Evolutionary conservation across 768 basidiomycete genomes (phyloP).

Genomic region (Arthromyces matolae): DNA sequence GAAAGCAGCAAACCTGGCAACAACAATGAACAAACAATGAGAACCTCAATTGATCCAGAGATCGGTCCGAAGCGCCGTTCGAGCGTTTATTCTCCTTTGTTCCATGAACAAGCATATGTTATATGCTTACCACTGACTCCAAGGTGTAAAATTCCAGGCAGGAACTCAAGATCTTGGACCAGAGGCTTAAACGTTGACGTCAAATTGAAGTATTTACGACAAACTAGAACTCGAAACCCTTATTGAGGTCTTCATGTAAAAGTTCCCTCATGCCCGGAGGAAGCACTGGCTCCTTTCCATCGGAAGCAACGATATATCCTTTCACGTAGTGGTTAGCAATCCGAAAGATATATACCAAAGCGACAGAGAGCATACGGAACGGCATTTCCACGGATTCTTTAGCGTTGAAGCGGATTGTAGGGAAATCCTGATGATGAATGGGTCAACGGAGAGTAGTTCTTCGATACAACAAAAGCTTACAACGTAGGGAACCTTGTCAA

Average conservation of each 20-base stretch:
- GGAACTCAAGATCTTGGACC: too few species aligned
- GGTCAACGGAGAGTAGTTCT: background rate
- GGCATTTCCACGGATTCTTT: conserved; percentile 98
- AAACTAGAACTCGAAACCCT: conserved; percentile 71
- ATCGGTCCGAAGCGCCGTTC: too few species aligned
- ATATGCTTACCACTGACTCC: too few species aligned
- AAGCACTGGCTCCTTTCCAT: conserved; percentile 60
- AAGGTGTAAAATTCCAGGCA: too few species aligned
- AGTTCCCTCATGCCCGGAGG: conserved; percentile 90
- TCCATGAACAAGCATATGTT: too few species aligned
- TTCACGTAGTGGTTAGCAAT: background rate
- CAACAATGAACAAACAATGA: too few species aligned
- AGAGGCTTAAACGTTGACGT: too few species aligned
- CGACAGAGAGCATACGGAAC: conserved; percentile 65
- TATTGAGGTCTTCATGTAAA: conserved; percentile 81
- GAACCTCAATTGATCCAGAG: too few species aligned
- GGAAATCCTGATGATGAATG: conserved; percentile 60
- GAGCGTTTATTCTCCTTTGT: too few species aligned
- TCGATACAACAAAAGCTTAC: conserved; percentile 35
- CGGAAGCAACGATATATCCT: conserved; percentile 45
- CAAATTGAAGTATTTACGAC: too few species aligned
- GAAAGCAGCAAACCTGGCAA: too few species aligned
- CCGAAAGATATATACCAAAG: background rate
- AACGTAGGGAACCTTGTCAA: conserved; percentile 70
- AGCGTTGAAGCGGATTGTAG: conserved; percentile 83